These are phyloP conservation scores for Phytopythium helicoides DNA, from an alignment of 352 stramenopile genomes.

Conservation along the genomic window DNA sequence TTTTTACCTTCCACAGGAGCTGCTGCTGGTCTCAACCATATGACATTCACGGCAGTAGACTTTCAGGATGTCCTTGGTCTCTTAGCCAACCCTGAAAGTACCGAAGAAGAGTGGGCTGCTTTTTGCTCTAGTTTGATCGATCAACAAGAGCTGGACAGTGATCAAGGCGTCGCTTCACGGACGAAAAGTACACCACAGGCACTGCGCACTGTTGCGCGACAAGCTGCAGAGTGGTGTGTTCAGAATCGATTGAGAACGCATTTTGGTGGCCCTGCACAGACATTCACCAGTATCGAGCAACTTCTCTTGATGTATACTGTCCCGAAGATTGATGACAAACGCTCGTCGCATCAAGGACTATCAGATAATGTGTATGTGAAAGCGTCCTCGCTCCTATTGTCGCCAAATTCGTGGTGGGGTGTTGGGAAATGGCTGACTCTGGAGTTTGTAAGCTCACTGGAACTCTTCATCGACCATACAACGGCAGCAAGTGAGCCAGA, in stretches of 20 bases:
- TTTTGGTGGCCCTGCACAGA: slow-evolving; percentile 71
- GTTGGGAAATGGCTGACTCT: slow-evolving; percentile 41
- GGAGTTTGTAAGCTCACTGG: slow-evolving; percentile 55
- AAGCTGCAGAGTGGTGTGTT: slow-evolving; percentile 69
- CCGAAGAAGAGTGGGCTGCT: slow-evolving; percentile 33
- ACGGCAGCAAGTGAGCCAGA: slow-evolving; percentile 14
- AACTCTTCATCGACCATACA: slow-evolving; percentile 41
- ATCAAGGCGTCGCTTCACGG: not conserved
- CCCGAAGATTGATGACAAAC: not conserved
- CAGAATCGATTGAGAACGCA: slow-evolving; percentile 72
- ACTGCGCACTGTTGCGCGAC: slow-evolving; percentile 29
- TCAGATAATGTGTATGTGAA: not conserved
- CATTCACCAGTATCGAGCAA: slow-evolving; percentile 72
- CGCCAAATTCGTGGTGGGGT: not conserved
- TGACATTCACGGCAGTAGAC: slow-evolving; percentile 30
- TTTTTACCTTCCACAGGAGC: not conserved
- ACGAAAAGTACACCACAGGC: slow-evolving; percentile 18
- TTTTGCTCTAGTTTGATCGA: slow-evolving; percentile 16
- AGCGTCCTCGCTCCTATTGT: not conserved
- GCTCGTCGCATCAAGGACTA: not conserved
- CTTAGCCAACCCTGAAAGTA: slow-evolving; percentile 23
- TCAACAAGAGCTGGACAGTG: slow-evolving; percentile 8
- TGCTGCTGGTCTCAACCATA: too few species aligned
- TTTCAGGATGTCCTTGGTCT: slow-evolving; percentile 45
- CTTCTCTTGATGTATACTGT: slow-evolving; percentile 44